Conservation (phyloP, 768 basidiomycete genomes). For the Suillus paluster region DNA sequence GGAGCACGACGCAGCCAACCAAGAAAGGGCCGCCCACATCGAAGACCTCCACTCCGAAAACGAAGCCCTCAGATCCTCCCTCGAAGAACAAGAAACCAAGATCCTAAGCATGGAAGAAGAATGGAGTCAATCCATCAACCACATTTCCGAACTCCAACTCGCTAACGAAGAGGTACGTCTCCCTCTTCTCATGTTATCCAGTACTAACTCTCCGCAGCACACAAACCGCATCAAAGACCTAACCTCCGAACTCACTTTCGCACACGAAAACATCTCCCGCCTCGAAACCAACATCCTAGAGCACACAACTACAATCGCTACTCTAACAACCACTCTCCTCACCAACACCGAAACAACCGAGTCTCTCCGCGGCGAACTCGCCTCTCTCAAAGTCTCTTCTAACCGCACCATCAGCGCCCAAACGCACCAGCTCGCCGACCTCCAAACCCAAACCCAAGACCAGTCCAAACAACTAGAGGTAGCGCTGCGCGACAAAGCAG, state of each 20-base stretch:
- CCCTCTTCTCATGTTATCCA: background rate
- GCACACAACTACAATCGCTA: slow-evolving; percentile 59
- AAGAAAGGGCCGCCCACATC: background rate
- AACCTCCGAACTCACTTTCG: slow-evolving; percentile 59
- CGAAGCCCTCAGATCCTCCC: slow-evolving; percentile 10
- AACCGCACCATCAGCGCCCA: slow-evolving; percentile 54
- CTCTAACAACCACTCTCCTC: slow-evolving; percentile 49
- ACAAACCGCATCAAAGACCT: slow-evolving; percentile 55
- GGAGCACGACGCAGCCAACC: slow-evolving; percentile 44
- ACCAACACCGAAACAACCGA: slow-evolving; percentile 58
- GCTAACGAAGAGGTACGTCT: slow-evolving; percentile 51
- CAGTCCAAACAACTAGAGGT: slow-evolving; percentile 46
- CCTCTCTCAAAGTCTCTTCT: slow-evolving; percentile 58
- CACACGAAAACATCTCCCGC: slow-evolving; percentile 55
- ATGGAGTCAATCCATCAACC: slow-evolving; percentile 55
- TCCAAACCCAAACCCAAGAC: slow-evolving; percentile 13
- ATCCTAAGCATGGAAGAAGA: slow-evolving; percentile 55
- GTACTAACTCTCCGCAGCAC: slow-evolving; percentile 38
- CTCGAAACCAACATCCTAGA: slow-evolving; percentile 60
- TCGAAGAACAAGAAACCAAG: slow-evolving; percentile 47
- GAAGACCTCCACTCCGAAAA: slow-evolving; percentile 1
- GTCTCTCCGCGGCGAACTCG: slow-evolving; percentile 57
- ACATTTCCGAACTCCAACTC: slow-evolving; percentile 59
- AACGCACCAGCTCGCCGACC: slow-evolving; percentile 35
- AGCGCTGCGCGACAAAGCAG: slow-evolving; percentile 56